Conservation (phyloP, 345 rosid species). For the Erucastrum elatum region DNA sequence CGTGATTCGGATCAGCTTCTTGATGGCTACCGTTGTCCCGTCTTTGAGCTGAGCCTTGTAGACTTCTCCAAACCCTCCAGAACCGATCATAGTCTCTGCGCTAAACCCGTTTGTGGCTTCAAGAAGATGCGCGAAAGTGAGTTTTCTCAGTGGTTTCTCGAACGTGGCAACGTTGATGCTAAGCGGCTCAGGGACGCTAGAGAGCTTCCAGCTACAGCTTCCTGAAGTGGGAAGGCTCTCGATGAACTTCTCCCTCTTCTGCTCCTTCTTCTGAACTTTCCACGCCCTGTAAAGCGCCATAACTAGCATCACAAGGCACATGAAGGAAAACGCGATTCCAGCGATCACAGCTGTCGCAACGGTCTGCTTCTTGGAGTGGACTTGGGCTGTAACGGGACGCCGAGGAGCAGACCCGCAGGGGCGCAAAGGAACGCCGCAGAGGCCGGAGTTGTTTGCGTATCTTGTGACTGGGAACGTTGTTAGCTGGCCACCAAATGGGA, state of each 20-base stretch:
- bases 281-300: slow-evolving; percentile 65
- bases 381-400: slow-evolving; percentile 14
- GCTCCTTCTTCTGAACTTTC: slow-evolving; percentile 57
- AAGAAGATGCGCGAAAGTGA: slow-evolving; percentile 84
- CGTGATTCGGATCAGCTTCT: slow-evolving; percentile 80
- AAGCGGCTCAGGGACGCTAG: slow-evolving; percentile 85
- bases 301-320: slow-evolving; percentile 61
- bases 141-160: slow-evolving; percentile 87
- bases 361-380: slow-evolving; percentile 47
- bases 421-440: slow-evolving; percentile 80
- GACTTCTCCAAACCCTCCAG: slow-evolving; percentile 98
- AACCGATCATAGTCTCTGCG: slow-evolving; percentile 78
- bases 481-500: slow-evolving; percentile 94
- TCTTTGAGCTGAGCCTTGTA: slow-evolving; percentile 86
- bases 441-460: slow-evolving; percentile 89
- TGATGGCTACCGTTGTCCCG: slow-evolving; percentile 79
- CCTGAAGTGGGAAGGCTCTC: slow-evolving; percentile 92
- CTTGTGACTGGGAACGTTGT: slow-evolving; percentile 83
- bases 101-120: slow-evolving; percentile 98
- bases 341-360: slow-evolving; percentile 61
- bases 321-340: slow-evolving; percentile 65
- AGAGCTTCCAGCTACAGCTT: slow-evolving; percentile 87
- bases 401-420: slow-evolving; percentile 58
- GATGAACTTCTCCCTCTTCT: slow-evolving; percentile 69
- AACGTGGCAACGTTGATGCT: slow-evolving; percentile 98